Evolutionary conservation across 2,329 filamentous ascomycete genomes (phyloP).

Genomic region (Fusarium brevicatenulatum): DNA sequence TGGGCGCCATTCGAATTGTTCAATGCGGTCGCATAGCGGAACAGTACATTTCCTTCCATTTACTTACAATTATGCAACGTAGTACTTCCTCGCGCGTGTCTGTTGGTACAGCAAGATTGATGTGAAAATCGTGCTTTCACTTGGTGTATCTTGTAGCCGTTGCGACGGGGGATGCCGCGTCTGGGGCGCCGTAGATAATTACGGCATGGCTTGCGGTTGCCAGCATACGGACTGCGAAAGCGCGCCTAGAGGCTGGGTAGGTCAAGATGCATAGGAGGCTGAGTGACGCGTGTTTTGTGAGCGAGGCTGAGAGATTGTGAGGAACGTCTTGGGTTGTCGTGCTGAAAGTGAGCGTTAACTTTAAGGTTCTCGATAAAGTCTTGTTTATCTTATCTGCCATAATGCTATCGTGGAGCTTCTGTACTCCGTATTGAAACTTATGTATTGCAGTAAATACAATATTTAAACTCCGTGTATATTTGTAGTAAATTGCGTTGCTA

Average conservation of each 20-base stretch:
- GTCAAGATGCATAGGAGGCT: background rate
- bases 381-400: background rate
- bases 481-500: accelerated
- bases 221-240: background rate
- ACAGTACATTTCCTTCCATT: background rate
- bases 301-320: background rate
- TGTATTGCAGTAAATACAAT: background rate
- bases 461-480: accelerated
- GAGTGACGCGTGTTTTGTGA: background rate
- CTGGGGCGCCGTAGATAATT: background rate
- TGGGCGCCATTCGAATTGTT: background rate
- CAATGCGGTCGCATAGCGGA: background rate
- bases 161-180: background rate
- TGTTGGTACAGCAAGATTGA: background rate
- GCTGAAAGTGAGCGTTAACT: background rate
- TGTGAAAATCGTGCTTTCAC: background rate
- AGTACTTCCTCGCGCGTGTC: background rate
- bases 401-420: background rate
- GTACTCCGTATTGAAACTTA: background rate
- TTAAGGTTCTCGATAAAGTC: too few relatives aligned
- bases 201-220: background rate
- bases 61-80: background rate
- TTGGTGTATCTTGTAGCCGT: too few relatives aligned
- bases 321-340: background rate
- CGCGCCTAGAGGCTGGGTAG: background rate